phyloP scores from a whole-genome alignment of 1,284 basidiomycete genomes.

The Leccinum holopus region DNA sequence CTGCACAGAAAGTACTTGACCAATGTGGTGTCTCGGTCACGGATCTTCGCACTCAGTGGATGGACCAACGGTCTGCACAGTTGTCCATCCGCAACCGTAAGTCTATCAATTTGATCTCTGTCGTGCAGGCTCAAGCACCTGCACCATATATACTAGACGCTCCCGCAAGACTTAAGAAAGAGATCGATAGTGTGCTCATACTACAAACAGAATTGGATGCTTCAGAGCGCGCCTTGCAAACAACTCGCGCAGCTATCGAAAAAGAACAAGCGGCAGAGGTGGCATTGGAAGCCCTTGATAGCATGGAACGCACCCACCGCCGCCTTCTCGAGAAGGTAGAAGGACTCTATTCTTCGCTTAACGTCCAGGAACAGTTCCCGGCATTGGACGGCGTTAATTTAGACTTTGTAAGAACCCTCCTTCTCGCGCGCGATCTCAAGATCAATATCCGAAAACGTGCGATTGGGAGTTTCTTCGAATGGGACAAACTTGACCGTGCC shows the following conservation, averaged over 20 bases:
- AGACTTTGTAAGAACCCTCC: background rate
- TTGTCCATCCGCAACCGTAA: background rate
- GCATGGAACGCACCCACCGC: background rate
- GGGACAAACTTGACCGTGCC: background rate
- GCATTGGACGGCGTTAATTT: background rate
- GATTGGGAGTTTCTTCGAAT: background rate
- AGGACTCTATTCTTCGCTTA: background rate
- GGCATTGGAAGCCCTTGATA: background rate
- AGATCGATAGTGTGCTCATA: background rate
- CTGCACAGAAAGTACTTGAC: background rate
- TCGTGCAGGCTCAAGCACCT: too few species aligned
- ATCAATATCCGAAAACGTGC: background rate
- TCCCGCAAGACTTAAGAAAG: background rate
- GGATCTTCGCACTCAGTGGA: background rate
- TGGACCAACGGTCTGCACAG: background rate
- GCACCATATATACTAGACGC: background rate
- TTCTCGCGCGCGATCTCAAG: background rate
- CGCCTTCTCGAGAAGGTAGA: background rate
- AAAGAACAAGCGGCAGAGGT: background rate
- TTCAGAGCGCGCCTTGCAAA: background rate
- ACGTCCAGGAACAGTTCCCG: background rate
- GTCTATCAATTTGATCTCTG: background rate
- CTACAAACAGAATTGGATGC: background rate
- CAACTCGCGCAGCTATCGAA: background rate
- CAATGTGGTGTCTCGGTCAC: background rate